Conservation (phyloP, 257 asterid genomes). For the Sherardia arvensis region DNA sequence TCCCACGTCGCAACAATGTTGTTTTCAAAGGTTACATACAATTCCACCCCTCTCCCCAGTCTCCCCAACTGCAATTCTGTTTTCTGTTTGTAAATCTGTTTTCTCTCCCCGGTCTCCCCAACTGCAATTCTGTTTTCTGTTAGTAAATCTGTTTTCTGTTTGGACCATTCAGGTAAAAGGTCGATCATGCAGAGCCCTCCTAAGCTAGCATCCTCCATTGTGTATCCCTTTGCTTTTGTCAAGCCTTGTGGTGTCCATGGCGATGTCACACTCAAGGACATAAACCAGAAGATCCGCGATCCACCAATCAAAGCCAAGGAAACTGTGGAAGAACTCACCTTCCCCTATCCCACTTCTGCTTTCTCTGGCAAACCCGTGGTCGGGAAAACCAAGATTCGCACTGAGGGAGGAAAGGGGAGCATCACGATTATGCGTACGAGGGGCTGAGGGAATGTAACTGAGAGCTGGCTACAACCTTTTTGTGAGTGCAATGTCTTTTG, state of each 20-base stretch:
- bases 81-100: too few relatives aligned
- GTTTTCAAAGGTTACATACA: constrained; percentile 51
- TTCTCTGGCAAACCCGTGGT: constrained; percentile 92
- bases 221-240: constrained; percentile 66
- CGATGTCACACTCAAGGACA: constrained; percentile 77
- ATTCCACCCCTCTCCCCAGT: too few relatives aligned
- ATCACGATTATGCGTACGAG: constrained; percentile 78
- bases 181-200: constrained; percentile 63
- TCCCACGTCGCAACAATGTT: constrained; percentile 34
- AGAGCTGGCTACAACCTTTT: constrained; percentile 4
- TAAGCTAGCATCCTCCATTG: constrained; percentile 47
- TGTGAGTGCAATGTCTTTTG: neutral
- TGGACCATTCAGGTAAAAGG: constrained; percentile 47
- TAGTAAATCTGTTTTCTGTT: neutral
- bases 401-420: constrained; percentile 88
- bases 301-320: constrained; percentile 49
- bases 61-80: too few relatives aligned
- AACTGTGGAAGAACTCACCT: constrained; percentile 32
- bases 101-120: too few relatives aligned
- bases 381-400: constrained; percentile 79
- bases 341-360: constrained; percentile 59
- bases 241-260: constrained; percentile 80
- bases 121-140: too few relatives aligned
- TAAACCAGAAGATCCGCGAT: constrained; percentile 55
- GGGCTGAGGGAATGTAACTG: constrained; percentile 31